These are phyloP conservation scores for Epichloe hybrida DNA, from an alignment of 2,329 filamentous ascomycete species.

Conservation along the genomic window DNA sequence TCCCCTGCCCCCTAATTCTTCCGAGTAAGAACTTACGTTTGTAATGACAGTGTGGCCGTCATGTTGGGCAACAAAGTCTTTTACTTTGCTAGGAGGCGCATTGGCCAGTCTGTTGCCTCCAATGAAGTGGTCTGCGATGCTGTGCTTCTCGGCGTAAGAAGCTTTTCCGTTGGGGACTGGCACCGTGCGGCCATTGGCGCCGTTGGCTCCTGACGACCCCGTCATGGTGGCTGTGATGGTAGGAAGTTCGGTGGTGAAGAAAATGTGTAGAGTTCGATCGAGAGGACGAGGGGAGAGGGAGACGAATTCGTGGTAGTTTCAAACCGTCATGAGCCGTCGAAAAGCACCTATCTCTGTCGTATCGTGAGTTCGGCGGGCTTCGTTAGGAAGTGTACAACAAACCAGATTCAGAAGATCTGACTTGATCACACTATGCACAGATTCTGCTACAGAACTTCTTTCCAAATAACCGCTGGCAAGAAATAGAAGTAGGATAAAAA, in stretches of 20 bases:
- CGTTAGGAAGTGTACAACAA: background rate
- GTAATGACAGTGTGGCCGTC: conserved; percentile 97
- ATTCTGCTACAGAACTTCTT: conserved; percentile 3
- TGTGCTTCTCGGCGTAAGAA: conserved; percentile 68
- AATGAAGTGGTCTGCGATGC: conserved; percentile 86
- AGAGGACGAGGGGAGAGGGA: background rate
- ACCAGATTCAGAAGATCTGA: conserved; percentile 1
- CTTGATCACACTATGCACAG: background rate
- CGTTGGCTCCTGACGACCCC: conserved; percentile 26
- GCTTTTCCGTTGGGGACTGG: conserved; percentile 43
- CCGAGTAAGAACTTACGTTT: conserved; percentile 51
- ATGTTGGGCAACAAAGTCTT: conserved; percentile 84
- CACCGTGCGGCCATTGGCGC: conserved; percentile 34
- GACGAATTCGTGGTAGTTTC: background rate
- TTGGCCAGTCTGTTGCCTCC: conserved; percentile 79
- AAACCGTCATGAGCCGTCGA: conserved; percentile 1
- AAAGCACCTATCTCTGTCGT: background rate
- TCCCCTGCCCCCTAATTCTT: background rate
- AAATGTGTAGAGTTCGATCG: background rate
- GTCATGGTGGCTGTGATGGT: conserved; percentile 28
- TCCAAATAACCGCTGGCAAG: conserved; percentile 2
- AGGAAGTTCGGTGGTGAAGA: background rate
- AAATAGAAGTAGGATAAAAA: background rate
- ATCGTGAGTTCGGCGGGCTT: conserved; percentile 1
- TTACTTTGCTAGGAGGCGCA: conserved; percentile 74